Conservation (phyloP, 352 stramenopile genomes). For the Pythium pectinolyticum region DNA sequence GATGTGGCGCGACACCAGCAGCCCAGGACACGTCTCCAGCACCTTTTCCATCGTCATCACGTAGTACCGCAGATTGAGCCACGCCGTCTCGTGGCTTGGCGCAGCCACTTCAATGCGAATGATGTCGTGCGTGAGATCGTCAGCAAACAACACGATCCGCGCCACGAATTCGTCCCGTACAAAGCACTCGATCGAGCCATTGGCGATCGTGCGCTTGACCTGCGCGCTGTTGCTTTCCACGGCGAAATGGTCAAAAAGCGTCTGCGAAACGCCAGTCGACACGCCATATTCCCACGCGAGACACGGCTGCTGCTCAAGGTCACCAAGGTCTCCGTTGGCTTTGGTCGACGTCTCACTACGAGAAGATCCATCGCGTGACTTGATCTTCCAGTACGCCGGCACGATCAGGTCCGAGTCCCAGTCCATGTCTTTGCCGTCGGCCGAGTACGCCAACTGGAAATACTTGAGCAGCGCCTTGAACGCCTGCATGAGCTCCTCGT, state of each 20-base stretch:
- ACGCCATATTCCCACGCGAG: constrained; percentile 35
- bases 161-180: constrained; percentile 12
- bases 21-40: constrained; percentile 20
- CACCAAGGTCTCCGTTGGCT: not conserved
- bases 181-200: constrained; percentile 22
- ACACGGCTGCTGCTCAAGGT: not conserved
- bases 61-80: constrained; percentile 21
- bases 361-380: not conserved
- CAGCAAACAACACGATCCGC: constrained; percentile 2
- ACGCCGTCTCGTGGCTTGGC: not conserved
- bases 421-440: constrained; percentile 13
- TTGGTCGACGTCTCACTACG: not conserved
- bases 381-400: constrained; percentile 6
- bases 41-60: constrained; percentile 28
- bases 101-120: constrained; percentile 26
- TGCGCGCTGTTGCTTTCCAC: constrained; percentile 30
- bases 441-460: constrained; percentile 27
- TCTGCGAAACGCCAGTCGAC: constrained; percentile 25
- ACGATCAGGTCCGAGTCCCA: constrained; percentile 26
- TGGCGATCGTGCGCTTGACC: constrained; percentile 8
- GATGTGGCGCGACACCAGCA: constrained; percentile 18
- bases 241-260: constrained; percentile 34
- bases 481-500: constrained; percentile 21
- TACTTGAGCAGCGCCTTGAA: constrained; percentile 33
- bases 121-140: constrained; percentile 5